Evolutionary conservation across 352 stramenopile species (phyloP), one percentile per base, ranked within the genome.

Genomic region (Pythium scleroteichum): DNA sequence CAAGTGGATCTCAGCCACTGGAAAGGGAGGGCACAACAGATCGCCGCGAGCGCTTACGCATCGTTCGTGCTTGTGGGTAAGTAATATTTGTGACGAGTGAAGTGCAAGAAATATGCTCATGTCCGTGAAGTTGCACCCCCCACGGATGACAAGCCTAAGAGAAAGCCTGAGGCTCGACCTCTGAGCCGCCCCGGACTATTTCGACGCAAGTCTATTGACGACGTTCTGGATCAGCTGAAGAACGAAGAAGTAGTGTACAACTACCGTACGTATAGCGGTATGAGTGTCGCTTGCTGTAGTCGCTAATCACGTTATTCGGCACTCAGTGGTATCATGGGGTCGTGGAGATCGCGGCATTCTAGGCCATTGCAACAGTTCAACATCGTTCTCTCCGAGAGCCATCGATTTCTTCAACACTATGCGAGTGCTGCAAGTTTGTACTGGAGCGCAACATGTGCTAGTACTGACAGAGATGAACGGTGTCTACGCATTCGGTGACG

Each of bases 321-420:
- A 2, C 19, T n/a, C 49, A 94, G 82, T 92, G 27, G 68, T 85
- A 39, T 90, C 82, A 2, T 92, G 85, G 85, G 85, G 85, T 19
- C 67, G 81, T 49, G 81, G 82, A 4, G 70, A 87, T 35, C 71
- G 71, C 7, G 85, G 82, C 1, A 60, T 89, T 13, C 67, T 94
- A 17, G 81, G 81, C 3, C 78, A 84, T 48, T 81, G 79, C 26
- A 72, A 84, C 32, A 76, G 60, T 3, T 22, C 68, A 16, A 77
- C 79, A n/a, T 76, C 51, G 2, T 57, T 62, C 7, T 47, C 60
- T n/a, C 81, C 81, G 40, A 69, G 69, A 10, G 62, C 82, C 12
- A 70, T 94, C 32, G 64, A 72, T 12, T 52, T 86, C 2, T 89
- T 92, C 40, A 84, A 86, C 52, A 65, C 68, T 2, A 76, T 76